Evolutionary conservation across 768 basidiomycete species (phyloP), one percentile per base, ranked within the genome.

Genomic region (Hypsizygus marmoreus): DNA sequence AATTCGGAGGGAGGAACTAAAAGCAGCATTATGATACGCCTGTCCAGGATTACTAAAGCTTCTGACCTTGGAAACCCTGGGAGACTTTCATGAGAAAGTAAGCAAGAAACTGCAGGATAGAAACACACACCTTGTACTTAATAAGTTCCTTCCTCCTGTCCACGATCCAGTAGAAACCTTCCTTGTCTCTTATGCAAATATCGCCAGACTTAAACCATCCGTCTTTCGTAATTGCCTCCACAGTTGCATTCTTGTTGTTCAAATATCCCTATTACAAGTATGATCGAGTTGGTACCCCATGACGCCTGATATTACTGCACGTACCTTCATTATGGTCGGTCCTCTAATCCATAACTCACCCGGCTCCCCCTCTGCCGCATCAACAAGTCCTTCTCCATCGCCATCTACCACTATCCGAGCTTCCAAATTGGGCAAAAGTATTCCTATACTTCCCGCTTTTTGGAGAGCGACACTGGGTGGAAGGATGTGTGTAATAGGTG

Each of bases 161-260:
- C 1, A 85, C 76, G 44, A 83, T 80, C 48, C 66, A 72, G 57
- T 75, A 82, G 54, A 72, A 80, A 0, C 86, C 86, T 3, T 85
- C 75, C n/a, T 61, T 56, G 47, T 86, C 81, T 11, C 73, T 60
- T n/a, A 74, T 49, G 2, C 72, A 76, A 14, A 89, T 70, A 57
- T 90, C 88, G 0, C 88, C 86, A 1, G 87, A 88, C 68, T 80
- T 82, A 63, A 84, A 78, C 84, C 84, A 90, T 2, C 80, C 75
- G 30, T 83, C 80, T 0, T 63, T 53, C 0, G 80, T 82, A 53
- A 88, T 77, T 1, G 80, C 63, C 16, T 74, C 67, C 14, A 59
- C 55, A 2, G 85, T 88, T 1, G 86, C 83, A n/a, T 65, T 62
- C 1, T 66, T 63, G 45, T 89, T 85, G 50, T 76, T 76, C 53